Percentiles rank a stretch among this genome's conserved stretches.
phyloP scores from a whole-genome alignment of 2,329 filamentous ascomycete species.

The Epichloe gansuensis region DNA sequence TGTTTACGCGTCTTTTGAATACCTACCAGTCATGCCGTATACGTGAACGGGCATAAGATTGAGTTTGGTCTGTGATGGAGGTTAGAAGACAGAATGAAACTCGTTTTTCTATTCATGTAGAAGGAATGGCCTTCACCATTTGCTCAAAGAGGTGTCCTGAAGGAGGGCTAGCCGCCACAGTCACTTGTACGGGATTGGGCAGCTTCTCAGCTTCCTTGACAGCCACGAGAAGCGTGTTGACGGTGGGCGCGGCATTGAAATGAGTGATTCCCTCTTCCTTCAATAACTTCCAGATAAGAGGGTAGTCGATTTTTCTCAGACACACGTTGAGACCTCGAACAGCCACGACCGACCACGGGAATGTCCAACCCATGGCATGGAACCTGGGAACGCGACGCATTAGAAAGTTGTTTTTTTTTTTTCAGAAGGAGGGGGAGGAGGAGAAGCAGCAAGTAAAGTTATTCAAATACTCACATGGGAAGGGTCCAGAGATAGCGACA shows the following conservation, averaged over 20 bases:
- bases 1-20: no score
- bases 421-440: no score
- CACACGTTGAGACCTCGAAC: conserved; percentile 93
- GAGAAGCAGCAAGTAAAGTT: no score
- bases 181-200: conserved; percentile 63
- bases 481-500: conserved; percentile 86
- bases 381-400: conserved; percentile 30
- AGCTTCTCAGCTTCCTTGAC: conserved; percentile 61
- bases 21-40: conserved; percentile 56
- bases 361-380: conserved; percentile 67
- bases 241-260: conserved; percentile 90
- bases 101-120: no score
- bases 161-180: conserved; percentile 84
- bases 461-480: conserved; percentile 52
- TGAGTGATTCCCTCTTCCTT: conserved; percentile 83
- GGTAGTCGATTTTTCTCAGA: conserved; percentile 88
- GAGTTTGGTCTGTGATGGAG: conserved; percentile 31
- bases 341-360: conserved; percentile 85
- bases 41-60: conserved; percentile 89
- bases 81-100: neutral
- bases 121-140: conserved; percentile 47
- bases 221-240: conserved; percentile 85
- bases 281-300: conserved; percentile 78
- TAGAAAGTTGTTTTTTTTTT: neutral
- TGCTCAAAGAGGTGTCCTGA: conserved; percentile 83